A percentile compares a stretch with the other conserved stretches of the same genome.
Conservation (phyloP, 352 stramenopile genomes). For the Phytopythium chamaehyphon region DNA sequence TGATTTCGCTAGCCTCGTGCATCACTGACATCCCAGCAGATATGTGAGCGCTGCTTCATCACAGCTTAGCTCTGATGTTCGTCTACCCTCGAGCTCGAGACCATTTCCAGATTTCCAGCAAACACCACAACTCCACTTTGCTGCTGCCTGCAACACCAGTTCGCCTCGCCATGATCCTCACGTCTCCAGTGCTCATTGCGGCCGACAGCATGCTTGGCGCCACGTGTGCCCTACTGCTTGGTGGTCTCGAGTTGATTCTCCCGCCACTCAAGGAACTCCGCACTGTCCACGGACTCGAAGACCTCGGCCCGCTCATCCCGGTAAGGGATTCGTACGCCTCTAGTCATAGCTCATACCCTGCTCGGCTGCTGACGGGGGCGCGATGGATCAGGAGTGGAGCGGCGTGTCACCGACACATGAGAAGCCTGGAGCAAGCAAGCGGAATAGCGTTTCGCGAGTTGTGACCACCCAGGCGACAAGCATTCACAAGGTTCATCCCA, state of each 20-base stretch:
- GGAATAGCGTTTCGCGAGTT: neutral
- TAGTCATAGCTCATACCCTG: neutral
- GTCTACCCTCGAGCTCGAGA: no score
- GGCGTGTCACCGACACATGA: neutral
- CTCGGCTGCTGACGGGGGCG: neutral
- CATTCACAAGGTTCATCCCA: constrained; percentile 1
- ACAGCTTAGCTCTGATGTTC: no score
- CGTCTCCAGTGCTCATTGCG: constrained; percentile 2
- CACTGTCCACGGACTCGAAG: constrained; percentile 3
- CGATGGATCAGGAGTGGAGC: constrained; percentile 1
- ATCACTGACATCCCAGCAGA: no score
- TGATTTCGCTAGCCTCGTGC: no score
- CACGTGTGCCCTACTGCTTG: constrained; percentile 3
- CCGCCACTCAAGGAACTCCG: constrained; percentile 3
- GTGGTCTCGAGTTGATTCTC: constrained; percentile 6
- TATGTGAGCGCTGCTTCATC: no score
- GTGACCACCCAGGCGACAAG: neutral
- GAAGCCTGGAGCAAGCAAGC: neutral
- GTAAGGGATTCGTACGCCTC: neutral
- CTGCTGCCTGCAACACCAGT: neutral
- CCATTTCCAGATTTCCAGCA: constrained; percentile 2
- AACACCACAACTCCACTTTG: neutral
- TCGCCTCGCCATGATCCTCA: neutral
- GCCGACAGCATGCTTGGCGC: constrained; percentile 1
- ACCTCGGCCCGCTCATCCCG: constrained; percentile 7